Conservation (phyloP, 768 basidiomycete genomes). For the Russula abietina region DNA sequence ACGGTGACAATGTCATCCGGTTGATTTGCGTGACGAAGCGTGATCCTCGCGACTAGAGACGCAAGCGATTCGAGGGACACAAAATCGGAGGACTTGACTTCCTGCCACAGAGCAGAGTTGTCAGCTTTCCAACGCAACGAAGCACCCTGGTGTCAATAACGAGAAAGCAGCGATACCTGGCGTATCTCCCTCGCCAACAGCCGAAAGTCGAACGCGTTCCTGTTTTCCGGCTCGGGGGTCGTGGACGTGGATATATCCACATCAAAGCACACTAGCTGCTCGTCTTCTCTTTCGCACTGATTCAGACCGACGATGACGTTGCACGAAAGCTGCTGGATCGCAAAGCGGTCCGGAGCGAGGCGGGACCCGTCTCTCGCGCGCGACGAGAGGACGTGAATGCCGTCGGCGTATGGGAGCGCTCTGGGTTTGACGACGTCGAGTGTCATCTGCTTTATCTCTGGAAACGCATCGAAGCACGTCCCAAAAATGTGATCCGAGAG, state of each 20-base stretch:
- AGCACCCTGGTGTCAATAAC: neutral
- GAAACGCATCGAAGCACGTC: constrained; percentile 35
- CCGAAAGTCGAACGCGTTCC: constrained; percentile 38
- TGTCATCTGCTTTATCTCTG: constrained; percentile 34
- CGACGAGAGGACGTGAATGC: constrained; percentile 38
- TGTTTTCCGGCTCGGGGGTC: constrained; percentile 9
- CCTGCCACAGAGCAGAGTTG: neutral
- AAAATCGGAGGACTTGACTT: constrained; percentile 38
- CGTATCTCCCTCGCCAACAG: constrained; percentile 34
- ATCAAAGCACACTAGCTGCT: constrained; percentile 54
- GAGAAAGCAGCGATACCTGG: constrained; percentile 29
- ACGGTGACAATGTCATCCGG: constrained; percentile 39
- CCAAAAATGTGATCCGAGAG: constrained; percentile 40
- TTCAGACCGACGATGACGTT: constrained; percentile 63
- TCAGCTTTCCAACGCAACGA: neutral
- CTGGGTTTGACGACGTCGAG: constrained; percentile 45
- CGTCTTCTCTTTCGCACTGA: constrained; percentile 54
- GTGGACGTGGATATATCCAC: constrained; percentile 33
- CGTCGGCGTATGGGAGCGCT: constrained; percentile 47
- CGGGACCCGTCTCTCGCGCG: constrained; percentile 26
- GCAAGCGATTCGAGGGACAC: constrained; percentile 74
- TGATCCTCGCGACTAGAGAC: constrained; percentile 55
- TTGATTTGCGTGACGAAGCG: constrained; percentile 35
- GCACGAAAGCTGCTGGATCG: constrained; percentile 42
- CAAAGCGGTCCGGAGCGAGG: constrained; percentile 22